Base-by-base conservation (phyloP, 1,139 yeast species). In the Taphrina flavorubra region DNA sequence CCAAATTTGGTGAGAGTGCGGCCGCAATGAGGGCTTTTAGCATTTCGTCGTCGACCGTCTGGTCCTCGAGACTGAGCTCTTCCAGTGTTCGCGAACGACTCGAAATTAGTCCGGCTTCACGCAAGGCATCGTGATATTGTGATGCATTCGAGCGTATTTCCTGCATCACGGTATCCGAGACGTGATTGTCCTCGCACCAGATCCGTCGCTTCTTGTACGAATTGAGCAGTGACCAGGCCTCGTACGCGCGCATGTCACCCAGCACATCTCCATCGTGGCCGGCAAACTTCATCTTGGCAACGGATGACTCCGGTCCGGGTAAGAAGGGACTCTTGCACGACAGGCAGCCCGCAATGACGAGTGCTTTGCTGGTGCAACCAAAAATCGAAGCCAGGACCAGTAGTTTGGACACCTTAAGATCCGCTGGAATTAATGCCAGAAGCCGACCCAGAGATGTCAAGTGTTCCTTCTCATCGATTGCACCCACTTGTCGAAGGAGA, bases 361-460 rank as follows among this genome's bases (percentile, higher is more conserved):
- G 81, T 70, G 94, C 88, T 44, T 84, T 79, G 57, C 89, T 92
- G n/a, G 91, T 79, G 74, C 96, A 89, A 0, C 96, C 96, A 77
- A 92, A 90, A 13, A 92, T 83, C 59, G 95, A 86, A 0, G 96
- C 91, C 70, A 86, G 84, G 39, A 92, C 86, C 62, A 94, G 79
- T 63, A 92, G 78, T 75, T 94, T 94, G 6, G 97, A 97, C 69
- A 92, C 88, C 70, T 85, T 87, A 61, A 94, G 84, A 77, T 94
- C 98, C 10, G 96, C 82, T 0, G 98, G 98, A 70, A 94, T 81
- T 74, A 87, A 81, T 14, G 68, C 88, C 57, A 92, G 81, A 75
- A 88, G 92, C 68, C 82, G 83, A n/a, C 99, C 99, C 55, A 94
- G 79, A 66, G 89, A 85, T 0, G 98, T 88, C 58, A 94, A 80